Evolutionary conservation across 1,284 basidiomycete species (phyloP).

Genomic region (Anthracocystis panici-leucophaei): DNA sequence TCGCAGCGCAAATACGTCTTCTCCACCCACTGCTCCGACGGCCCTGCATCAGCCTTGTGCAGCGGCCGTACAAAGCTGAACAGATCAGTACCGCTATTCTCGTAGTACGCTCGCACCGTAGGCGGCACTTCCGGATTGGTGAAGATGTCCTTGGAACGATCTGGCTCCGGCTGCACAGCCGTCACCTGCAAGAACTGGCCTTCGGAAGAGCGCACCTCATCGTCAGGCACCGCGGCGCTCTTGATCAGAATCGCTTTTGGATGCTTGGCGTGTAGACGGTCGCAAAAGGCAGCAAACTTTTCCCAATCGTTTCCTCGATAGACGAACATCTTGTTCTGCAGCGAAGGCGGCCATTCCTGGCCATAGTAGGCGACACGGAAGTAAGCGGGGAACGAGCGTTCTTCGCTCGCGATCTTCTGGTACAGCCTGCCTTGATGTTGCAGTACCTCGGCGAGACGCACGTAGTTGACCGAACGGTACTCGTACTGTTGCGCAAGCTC

Average conservation of each 20-base stretch:
- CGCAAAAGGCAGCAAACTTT: constrained; percentile 83
- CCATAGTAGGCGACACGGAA: constrained; percentile 93
- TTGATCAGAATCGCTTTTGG: constrained; percentile 85
- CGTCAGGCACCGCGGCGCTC: constrained; percentile 80
- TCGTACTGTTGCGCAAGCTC: constrained; percentile 72
- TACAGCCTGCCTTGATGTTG: constrained; percentile 64
- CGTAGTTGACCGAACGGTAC: constrained; percentile 72
- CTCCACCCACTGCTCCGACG: constrained; percentile 77
- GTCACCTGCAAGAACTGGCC: constrained; percentile 77
- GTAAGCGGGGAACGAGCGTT: constrained; percentile 73
- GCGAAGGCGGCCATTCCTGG: constrained; percentile 81
- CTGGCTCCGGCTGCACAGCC: constrained; percentile 85
- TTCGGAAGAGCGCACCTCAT: constrained; percentile 67
- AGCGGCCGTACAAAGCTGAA: constrained; percentile 76
- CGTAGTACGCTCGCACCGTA: constrained; percentile 85
- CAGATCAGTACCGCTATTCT: constrained; percentile 74
- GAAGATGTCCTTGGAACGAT: constrained; percentile 82
- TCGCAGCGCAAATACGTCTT: constrained; percentile 76
- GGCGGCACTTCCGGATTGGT: constrained; percentile 85
- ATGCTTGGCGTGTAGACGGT: constrained; percentile 91
- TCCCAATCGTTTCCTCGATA: constrained; percentile 93
- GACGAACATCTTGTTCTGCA: constrained; percentile 84
- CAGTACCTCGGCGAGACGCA: constrained; percentile 64
- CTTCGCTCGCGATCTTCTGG: constrained; percentile 58
- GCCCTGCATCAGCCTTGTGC: constrained; percentile 39